Evolutionary conservation across 1,284 basidiomycete genomes (phyloP).

Genomic region (Binderoboletus segoi): DNA sequence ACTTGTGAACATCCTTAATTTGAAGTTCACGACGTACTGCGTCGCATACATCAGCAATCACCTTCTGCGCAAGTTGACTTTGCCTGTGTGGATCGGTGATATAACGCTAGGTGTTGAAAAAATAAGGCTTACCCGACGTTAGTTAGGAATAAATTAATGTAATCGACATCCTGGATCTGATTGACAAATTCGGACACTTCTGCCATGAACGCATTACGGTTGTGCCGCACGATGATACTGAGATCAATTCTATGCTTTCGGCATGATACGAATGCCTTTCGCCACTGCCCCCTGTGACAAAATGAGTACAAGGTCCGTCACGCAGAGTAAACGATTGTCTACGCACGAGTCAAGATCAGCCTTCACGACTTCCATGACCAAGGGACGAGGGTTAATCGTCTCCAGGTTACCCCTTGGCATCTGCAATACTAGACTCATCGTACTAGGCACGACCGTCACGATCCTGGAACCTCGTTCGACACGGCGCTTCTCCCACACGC

Average conservation of each 20-base stretch:
- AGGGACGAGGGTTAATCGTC: conserved; percentile 89
- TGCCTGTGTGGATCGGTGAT: conserved; percentile 39
- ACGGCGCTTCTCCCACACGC: conserved; percentile 69
- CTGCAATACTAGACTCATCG: conserved; percentile 91
- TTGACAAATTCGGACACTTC: conserved; percentile 72
- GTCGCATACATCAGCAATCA: conserved; percentile 79
- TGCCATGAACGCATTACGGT: conserved; percentile 68
- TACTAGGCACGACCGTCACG: conserved; percentile 81
- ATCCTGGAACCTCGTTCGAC: conserved; percentile 88
- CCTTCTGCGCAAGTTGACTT: conserved; percentile 54
- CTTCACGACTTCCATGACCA: conserved; percentile 85
- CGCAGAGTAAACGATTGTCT: neutral
- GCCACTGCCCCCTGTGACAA: conserved; percentile 61
- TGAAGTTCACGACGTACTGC: conserved; percentile 77
- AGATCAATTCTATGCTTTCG: conserved; percentile 94
- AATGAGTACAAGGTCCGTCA: neutral
- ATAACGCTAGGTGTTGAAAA: neutral
- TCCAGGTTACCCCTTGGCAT: conserved; percentile 99
- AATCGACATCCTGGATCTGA: conserved; percentile 88
- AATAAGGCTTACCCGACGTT: conserved; percentile 67
- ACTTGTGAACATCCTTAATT: conserved; percentile 71
- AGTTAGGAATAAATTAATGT: conserved; percentile 92
- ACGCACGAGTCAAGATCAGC: conserved; percentile 74
- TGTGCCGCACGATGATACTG: conserved; percentile 84
- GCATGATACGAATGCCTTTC: conserved; percentile 88